Evolutionary conservation across 1,284 basidiomycete species (phyloP), one percentile per base, ranked within the genome.

Genomic region (Taiwanofungus camphoratus): DNA sequence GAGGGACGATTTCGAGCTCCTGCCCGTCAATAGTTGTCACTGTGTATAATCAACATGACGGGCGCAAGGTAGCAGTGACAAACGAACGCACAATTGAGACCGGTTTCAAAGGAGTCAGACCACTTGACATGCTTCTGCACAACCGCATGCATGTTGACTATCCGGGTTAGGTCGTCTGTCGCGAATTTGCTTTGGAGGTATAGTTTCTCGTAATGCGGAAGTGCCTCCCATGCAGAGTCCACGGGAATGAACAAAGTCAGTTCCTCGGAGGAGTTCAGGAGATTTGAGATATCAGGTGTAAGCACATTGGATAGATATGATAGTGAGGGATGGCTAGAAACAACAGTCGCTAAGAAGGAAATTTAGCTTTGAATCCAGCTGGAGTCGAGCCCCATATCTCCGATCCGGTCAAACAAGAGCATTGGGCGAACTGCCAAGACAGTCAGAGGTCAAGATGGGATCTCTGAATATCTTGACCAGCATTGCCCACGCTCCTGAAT

Each of bases 181-280:
- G 92, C 89, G 55, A 84, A 93, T 44, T 79, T 78, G 52, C 89
- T 92, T 62, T 92, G 87, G 19, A 97, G 73, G 62, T 95, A 97
- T 5, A 86, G 64, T 39, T 80, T 76, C 59, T 93, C 90, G 41
- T 88, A 74, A 18, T 69, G 68, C 56, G 78, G 76, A 46, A 85
- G 65, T 29, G 56, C 64, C 35, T 74, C 69, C 79, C 82, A 97
- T 8, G 96, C 94, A 19, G 76, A 67, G 57, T 96, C 79, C 12
- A 85, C 72, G 0, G 96, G 95, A 2, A 96, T 74, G 62, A 99
- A 99, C 27, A 99, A 56, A 0, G 95, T 97, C 24, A 96, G 67
- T 55, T 87, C 82, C 0, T 89, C 68, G 0, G 77, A 80, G 37
- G 65, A 65, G 45, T 80, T 80, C 29, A 91, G 68, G 26, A 74